Conservation (phyloP, 495 filamentous ascomycete genomes). For the Penicillium odoratum region DNA sequence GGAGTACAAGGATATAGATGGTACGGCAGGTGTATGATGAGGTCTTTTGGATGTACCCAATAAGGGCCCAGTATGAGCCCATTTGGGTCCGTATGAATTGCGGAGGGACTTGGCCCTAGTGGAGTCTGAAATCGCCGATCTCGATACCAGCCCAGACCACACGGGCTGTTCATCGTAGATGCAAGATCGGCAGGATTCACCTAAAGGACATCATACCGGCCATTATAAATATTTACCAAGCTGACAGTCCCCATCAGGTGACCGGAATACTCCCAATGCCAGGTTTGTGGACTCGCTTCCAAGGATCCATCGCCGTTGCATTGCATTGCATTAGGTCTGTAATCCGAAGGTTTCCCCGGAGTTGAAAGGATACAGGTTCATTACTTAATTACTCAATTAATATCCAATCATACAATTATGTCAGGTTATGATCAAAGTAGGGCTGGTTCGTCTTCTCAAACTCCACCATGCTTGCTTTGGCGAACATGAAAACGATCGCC, state of each 20-base stretch:
- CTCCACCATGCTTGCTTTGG: conserved; percentile 1
- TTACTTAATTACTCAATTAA: background rate
- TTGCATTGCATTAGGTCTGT: conserved; percentile 31
- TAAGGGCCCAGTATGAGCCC: background rate
- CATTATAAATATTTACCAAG: too few relatives aligned
- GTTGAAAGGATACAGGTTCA: conserved; percentile 6
- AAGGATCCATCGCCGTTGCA: conserved; percentile 27
- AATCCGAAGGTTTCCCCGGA: conserved; percentile 22
- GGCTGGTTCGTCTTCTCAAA: conserved; percentile 11
- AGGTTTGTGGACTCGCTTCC: conserved; percentile 20
- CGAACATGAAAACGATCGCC: background rate
- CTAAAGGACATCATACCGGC: background rate
- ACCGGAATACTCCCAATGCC: conserved; percentile 22
- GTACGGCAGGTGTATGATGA: conserved; percentile 16
- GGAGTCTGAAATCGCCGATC: conserved; percentile 32
- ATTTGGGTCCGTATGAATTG: conserved; percentile 8
- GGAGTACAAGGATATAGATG: conserved; percentile 13
- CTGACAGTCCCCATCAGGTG: conserved; percentile 20
- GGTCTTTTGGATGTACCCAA: conserved; percentile 12
- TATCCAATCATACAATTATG: background rate
- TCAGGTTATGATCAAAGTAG: conserved; percentile 7
- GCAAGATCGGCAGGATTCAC: conserved; percentile 24
- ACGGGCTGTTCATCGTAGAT: conserved; percentile 29
- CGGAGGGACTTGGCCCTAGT: conserved; percentile 20
- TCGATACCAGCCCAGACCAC: conserved; percentile 18